Percentiles rank a stretch among this genome's conserved stretches.
Conservation (phyloP, 345 rosid genomes). For the Euphorbia lathyris region DNA sequence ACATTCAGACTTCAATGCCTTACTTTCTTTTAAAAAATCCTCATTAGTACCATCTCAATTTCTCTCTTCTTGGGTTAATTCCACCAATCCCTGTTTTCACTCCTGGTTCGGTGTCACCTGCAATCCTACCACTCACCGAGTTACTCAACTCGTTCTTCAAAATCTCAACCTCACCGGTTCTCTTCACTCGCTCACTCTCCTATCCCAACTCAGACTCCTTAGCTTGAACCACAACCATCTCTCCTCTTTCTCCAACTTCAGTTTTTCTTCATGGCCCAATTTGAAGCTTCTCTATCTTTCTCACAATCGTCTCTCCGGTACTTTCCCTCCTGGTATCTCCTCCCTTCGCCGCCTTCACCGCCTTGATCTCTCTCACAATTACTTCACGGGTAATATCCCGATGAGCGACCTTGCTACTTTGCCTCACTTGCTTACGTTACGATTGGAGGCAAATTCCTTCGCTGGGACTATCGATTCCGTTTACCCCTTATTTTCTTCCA, state of each 20-base stretch:
- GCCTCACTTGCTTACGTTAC: slow-evolving; percentile 34
- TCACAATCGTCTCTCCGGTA: slow-evolving; percentile 29
- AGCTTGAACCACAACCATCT: slow-evolving; percentile 38
- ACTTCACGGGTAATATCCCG: slow-evolving; percentile 35
- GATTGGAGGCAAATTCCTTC: slow-evolving; percentile 37
- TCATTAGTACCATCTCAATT: slow-evolving; percentile 10
- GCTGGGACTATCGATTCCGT: slow-evolving; percentile 23
- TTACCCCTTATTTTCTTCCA: slow-evolving; percentile 11
- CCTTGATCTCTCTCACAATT: slow-evolving; percentile 39
- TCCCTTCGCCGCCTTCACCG: slow-evolving; percentile 34
- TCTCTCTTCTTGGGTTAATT: slow-evolving; percentile 32
- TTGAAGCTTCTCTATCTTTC: slow-evolving; percentile 43
- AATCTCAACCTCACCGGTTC: slow-evolving; percentile 32
- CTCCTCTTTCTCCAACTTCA: slow-evolving; percentile 16
- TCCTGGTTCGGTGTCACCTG: slow-evolving; percentile 48
- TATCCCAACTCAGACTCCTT: slow-evolving; percentile 39
- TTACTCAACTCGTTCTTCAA: slow-evolving; percentile 36
- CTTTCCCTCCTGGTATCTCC: slow-evolving; percentile 32
- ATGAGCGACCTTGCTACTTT: slow-evolving; percentile 22
- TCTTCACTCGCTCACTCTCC: slow-evolving; percentile 16
- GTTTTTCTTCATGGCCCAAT: slow-evolving; percentile 28
- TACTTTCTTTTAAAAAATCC: slow-evolving; percentile 30
- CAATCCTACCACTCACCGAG: slow-evolving; percentile 28
- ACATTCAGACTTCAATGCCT: slow-evolving; percentile 8
- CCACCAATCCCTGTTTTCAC: slow-evolving; percentile 25